Evolutionary conservation across 371 early-diverging fungal genomes (phyloP), one percentile per base, ranked within the genome.

Genomic region (Mortierella sp.): DNA sequence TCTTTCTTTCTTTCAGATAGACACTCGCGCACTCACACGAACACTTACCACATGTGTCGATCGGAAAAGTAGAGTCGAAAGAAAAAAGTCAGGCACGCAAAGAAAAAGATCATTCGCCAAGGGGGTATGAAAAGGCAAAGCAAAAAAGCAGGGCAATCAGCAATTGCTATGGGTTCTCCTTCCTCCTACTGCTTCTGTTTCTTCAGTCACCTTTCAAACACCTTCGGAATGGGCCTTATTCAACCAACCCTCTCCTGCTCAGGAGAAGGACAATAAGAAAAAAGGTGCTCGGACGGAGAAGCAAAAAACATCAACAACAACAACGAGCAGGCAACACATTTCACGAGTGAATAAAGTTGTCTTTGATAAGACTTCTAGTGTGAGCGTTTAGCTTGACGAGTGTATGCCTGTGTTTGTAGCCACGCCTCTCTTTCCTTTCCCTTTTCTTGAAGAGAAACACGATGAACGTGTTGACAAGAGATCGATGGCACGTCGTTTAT

Each of bases 251-350:
- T 37, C 9, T 67, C 67, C 6, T 28, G 16, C 31, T 16, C 61
- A 37, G 67, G 67, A 64, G 54, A 21, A 54, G 24, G 10, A 54
- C n/a, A 37, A 64, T 0, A 37, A 37, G 14, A 26, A 19, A 26
- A 19, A 37, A 19, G 24, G 24, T 64, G 67, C 40, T 64, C 67
- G 67, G 67, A 64, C 67, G 67, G 67, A 37, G 67, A 64, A 64
- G 67, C 37, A 64, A 64, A 64, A 61, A 54, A 21, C 0, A 53
- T n/a, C n/a, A 54, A 21, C 13, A 51, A 54, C 26, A 61, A 31
- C 34, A 61, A 8, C 43, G 2, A 40, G 6, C 43, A 6, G 6
- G 43, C 37, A 64, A 37, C 67, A 67, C 40, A 67, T 67, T 37
- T 21, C 67, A 67, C 67, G 67, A 67, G 67, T 21, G 24, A 67